phyloP scores from a whole-genome alignment of 2,329 filamentous ascomycete species.

The Macrophomina phaseolina region DNA sequence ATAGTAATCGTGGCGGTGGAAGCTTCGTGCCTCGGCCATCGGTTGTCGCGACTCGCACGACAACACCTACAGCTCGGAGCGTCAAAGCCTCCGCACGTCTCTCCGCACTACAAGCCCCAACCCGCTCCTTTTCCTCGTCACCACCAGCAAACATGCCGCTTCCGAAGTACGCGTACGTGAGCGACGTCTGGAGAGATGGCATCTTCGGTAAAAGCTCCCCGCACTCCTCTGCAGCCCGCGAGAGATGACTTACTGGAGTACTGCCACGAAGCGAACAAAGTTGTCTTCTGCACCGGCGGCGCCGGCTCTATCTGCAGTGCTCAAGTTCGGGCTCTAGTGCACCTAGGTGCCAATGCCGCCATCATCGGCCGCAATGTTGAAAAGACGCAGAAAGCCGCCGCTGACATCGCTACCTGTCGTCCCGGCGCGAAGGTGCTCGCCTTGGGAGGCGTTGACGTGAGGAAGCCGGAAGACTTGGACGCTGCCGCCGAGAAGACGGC shows the following conservation, averaged over 20 bases:
- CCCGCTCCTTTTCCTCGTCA: not conserved
- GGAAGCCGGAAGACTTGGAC: constrained; percentile 68
- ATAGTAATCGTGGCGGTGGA: constrained; percentile 15
- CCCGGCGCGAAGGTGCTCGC: constrained; percentile 83
- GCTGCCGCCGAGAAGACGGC: constrained; percentile 79
- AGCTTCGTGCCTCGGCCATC: constrained; percentile 21
- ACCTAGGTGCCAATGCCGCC: constrained; percentile 89
- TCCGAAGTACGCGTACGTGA: constrained; percentile 76
- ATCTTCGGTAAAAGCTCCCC: constrained; percentile 71
- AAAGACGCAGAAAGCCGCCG: constrained; percentile 82
- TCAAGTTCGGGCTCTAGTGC: constrained; percentile 88
- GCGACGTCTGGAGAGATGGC: constrained; percentile 82
- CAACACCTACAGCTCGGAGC: constrained; percentile 14
- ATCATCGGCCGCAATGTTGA: constrained; percentile 89
- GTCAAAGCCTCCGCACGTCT: not conserved
- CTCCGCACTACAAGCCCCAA: not conserved
- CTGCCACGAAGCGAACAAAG: constrained; percentile 70
- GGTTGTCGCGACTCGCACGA: constrained; percentile 15
- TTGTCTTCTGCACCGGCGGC: constrained; percentile 93
- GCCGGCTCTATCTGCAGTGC: constrained; percentile 93
- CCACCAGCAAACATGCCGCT: constrained; percentile 63
- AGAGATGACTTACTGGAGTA: not conserved
- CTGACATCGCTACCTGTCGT: constrained; percentile 80
- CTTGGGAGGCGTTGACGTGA: constrained; percentile 76
- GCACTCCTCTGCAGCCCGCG: constrained; percentile 29